Percentiles rank a stretch among this genome's conserved stretches.
These are phyloP conservation scores for Saccharomycopsis hybrid DNA, from an alignment of 1,139 yeast species.

Conservation along the genomic window DNA sequence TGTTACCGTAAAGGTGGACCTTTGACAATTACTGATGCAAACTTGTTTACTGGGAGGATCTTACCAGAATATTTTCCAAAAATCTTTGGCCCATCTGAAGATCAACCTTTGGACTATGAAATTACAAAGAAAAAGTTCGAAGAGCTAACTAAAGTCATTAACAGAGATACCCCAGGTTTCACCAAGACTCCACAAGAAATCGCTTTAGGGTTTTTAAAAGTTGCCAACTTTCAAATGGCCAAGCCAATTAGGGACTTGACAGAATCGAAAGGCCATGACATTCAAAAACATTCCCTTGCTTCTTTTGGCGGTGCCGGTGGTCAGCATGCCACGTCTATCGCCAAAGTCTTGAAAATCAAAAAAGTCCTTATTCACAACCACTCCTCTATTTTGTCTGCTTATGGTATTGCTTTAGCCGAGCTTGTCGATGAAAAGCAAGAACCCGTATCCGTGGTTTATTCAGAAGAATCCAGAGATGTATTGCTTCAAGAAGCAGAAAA, in stretches of 20 bases:
- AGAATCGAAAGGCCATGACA: conserved; percentile 45
- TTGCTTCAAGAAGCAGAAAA: conserved; percentile 28
- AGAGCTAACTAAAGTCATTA: conserved; percentile 36
- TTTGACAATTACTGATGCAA: conserved; percentile 53
- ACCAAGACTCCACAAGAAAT: conserved; percentile 39
- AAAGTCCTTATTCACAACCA: conserved; percentile 44
- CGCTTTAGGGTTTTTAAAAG: conserved; percentile 46
- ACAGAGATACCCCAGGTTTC: conserved; percentile 29
- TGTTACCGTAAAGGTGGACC: conserved; percentile 56
- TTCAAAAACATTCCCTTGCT: conserved; percentile 41
- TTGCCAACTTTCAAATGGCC: conserved; percentile 50
- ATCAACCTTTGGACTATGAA: conserved; percentile 41
- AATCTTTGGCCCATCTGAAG: conserved; percentile 50
- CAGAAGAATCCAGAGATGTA: conserved; percentile 28
- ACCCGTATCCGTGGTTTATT: conserved; percentile 40
- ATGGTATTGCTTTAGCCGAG: conserved; percentile 50
- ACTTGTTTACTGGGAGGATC: conserved; percentile 43
- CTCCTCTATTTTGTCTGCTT: conserved; percentile 49
- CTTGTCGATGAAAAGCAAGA: conserved; percentile 60
- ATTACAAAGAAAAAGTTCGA: conserved; percentile 35
- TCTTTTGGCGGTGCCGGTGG: conserved; percentile 58
- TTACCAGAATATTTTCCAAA: conserved; percentile 49
- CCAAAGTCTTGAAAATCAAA: conserved; percentile 39
- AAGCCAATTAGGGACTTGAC: conserved; percentile 49
- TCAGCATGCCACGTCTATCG: conserved; percentile 48